These are phyloP conservation scores for Arthrobotrys iridis DNA, from an alignment of 2,329 filamentous ascomycete genomes.

Conservation along the genomic window DNA sequence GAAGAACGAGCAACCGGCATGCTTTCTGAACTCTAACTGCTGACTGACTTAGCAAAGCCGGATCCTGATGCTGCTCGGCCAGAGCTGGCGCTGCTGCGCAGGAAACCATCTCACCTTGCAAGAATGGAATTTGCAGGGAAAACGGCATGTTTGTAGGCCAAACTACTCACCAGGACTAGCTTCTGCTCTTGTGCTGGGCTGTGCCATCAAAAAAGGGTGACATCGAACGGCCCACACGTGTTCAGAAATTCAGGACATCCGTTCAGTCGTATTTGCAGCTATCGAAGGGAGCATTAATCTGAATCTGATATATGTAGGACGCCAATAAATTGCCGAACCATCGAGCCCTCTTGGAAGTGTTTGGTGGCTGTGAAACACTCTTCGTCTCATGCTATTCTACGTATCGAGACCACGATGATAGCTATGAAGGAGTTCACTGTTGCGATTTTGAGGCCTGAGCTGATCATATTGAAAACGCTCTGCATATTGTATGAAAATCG, in stretches of 20 bases:
- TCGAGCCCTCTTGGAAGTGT: slow-evolving; percentile 12
- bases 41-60: neutral
- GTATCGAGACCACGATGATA: slow-evolving; percentile 30
- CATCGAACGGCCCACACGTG: neutral
- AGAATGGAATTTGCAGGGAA: neutral
- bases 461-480: too few species aligned
- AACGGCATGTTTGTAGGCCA: neutral
- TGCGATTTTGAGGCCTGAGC: neutral
- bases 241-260: neutral
- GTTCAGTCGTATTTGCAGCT: neutral
- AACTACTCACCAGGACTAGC: neutral
- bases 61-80: neutral
- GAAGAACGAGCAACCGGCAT: slow-evolving; percentile 1
- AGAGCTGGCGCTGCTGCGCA: slow-evolving; percentile 22
- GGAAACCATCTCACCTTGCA: slow-evolving; percentile 26
- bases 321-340: slow-evolving; percentile 27
- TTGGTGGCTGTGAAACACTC: slow-evolving; percentile 13
- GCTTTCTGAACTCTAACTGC: neutral
- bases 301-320: slow-evolving; percentile 41
- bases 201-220: neutral
- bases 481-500: neutral
- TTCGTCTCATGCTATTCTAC: neutral
- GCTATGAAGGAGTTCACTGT: neutral
- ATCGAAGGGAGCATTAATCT: slow-evolving; percentile 28
- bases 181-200: neutral